Evolutionary conservation across 345 rosid genomes (phyloP).

Genomic region (Nasturtium officinale): DNA sequence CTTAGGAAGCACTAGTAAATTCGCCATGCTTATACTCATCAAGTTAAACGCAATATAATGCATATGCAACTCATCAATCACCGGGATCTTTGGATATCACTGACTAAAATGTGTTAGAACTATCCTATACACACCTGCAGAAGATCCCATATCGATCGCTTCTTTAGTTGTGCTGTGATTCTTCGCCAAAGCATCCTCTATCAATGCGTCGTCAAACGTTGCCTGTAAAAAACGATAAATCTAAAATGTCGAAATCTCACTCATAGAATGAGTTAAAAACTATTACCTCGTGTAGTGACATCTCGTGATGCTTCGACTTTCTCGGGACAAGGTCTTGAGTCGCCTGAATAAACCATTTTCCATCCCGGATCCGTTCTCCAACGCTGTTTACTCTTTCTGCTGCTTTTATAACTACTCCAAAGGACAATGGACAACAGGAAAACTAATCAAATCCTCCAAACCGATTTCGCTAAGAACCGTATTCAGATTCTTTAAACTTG

Average conservation of each 20-base stretch:
- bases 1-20: conserved; percentile 73
- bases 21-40: conserved; percentile 93
- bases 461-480: conserved; percentile 64
- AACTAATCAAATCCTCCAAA: conserved; percentile 67
- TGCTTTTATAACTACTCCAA: conserved; percentile 72
- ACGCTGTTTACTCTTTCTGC: conserved; percentile 63
- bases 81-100: conserved; percentile 88
- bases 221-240: conserved; percentile 54
- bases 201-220: conserved; percentile 87
- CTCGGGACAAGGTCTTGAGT: conserved; percentile 90
- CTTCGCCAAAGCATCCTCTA: conserved; percentile 81
- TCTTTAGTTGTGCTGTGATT: conserved; percentile 98
- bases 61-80: conserved; percentile 75
- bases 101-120: conserved; percentile 98
- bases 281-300: conserved; percentile 93
- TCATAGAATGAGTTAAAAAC: neutral
- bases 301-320: conserved; percentile 68
- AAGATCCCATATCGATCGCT: conserved; percentile 75
- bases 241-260: neutral
- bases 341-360: conserved; percentile 95
- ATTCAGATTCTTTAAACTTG: conserved; percentile 57
- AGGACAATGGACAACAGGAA: conserved; percentile 95
- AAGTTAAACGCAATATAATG: conserved; percentile 88
- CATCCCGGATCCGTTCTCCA: conserved; percentile 86
- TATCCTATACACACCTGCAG: conserved; percentile 69